phyloP scores from a whole-genome alignment of 1,284 basidiomycete genomes.

The Tetrapyrgos nigripes region DNA sequence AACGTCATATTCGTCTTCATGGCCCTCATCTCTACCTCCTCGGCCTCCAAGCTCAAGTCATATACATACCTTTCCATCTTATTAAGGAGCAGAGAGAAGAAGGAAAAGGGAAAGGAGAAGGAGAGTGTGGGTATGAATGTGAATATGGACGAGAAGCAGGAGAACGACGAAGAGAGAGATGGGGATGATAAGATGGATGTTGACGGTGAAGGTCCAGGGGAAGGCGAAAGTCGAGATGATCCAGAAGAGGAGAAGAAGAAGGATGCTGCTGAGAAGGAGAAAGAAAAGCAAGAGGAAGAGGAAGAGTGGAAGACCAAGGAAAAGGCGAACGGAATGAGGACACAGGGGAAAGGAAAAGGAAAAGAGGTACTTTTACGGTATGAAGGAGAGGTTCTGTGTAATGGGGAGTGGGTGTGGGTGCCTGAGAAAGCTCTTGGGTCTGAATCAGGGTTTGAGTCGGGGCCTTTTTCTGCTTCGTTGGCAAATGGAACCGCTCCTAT shows the following conservation, averaged over 20 bases:
- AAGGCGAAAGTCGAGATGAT: too few relatives aligned
- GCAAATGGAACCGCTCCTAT: neutral
- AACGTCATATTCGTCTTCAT: conserved; percentile 20
- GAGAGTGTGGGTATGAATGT: conserved; percentile 65
- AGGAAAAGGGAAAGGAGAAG: conserved; percentile 41
- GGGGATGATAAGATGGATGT: too few relatives aligned
- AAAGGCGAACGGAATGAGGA: conserved; percentile 50
- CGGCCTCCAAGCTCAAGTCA: conserved; percentile 22
- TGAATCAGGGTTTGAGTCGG: neutral
- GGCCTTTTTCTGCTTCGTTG: neutral
- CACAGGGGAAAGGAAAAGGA: conserved; percentile 67
- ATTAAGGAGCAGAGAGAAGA: conserved; percentile 3
- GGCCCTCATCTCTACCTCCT: conserved; percentile 19
- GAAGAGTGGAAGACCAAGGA: conserved; percentile 54
- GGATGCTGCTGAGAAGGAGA: too few relatives aligned
- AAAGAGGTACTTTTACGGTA: conserved; percentile 63
- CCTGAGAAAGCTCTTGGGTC: conserved; percentile 4
- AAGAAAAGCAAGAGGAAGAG: neutral
- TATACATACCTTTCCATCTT: neutral
- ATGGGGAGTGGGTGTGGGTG: conserved; percentile 39
- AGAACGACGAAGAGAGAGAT: conserved; percentile 44
- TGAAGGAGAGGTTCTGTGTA: conserved; percentile 61
- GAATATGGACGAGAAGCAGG: conserved; percentile 61
- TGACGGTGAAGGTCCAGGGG: too few relatives aligned
- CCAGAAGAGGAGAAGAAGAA: too few relatives aligned